Evolutionary conservation across 202 grass and related monocot species (phyloP).

Genomic region (Cymbopogon flexuosus): DNA sequence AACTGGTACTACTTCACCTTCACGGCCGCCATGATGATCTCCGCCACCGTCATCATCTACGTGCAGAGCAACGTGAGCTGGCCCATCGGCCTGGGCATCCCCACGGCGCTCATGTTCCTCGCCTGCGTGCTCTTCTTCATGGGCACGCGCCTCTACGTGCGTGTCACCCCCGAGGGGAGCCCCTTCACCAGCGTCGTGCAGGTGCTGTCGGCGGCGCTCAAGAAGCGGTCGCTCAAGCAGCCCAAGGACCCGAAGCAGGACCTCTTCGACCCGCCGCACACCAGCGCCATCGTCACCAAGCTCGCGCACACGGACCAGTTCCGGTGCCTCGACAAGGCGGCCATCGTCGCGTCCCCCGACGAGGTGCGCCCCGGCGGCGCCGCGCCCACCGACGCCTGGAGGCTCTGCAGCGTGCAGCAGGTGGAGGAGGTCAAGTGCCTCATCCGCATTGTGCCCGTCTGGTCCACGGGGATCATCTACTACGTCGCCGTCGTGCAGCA

Average conservation of each 20-base stretch:
- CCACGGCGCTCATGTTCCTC: conserved; percentile 70
- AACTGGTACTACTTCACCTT: conserved; percentile 99
- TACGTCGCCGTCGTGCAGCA: conserved; percentile 88
- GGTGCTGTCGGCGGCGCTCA: conserved; percentile 47
- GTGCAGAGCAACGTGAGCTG: conserved; percentile 92
- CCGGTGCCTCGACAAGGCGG: conserved; percentile 81
- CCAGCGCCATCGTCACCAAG: conserved; percentile 55
- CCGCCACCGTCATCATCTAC: conserved; percentile 91
- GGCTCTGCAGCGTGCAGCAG: conserved; percentile 79
- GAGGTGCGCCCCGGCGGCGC: conserved; percentile 43
- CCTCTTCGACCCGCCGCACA: conserved; percentile 77
- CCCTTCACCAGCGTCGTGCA: conserved; percentile 87
- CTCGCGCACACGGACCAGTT: conserved; percentile 83
- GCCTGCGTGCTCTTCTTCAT: conserved; percentile 81
- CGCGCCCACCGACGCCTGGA: conserved; percentile 45
- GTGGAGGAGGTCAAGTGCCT: conserved; percentile 94
- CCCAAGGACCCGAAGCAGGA: conserved; percentile 69
- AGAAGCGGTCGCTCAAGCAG: conserved; percentile 60
- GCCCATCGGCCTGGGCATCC: conserved; percentile 69
- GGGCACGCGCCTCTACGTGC: conserved; percentile 64
- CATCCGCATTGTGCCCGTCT: conserved; percentile 74
- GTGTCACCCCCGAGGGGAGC: conserved; percentile 54
- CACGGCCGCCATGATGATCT: conserved; percentile 68
- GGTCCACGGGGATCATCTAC: conserved; percentile 90
- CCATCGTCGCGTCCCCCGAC: conserved; percentile 43